Conservation (phyloP, 306 rosid species). For the Rosa multiflora region DNA sequence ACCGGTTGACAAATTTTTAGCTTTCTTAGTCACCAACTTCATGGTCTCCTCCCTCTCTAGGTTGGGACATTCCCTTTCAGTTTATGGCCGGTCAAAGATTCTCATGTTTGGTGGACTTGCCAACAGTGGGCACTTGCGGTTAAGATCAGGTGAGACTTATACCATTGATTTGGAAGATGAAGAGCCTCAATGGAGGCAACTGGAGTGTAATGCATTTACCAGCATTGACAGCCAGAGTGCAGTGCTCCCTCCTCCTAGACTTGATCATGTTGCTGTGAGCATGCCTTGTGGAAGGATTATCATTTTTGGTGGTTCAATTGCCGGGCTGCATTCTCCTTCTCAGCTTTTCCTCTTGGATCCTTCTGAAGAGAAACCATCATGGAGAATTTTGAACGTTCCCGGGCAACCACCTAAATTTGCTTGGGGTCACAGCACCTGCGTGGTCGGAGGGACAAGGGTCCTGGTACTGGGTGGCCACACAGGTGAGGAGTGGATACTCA, state of each 20-base stretch:
- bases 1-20: too few species aligned
- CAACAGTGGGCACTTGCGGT: slow-evolving; percentile 79
- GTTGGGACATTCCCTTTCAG: slow-evolving; percentile 93
- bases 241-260: slow-evolving; percentile 87
- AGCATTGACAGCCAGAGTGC: slow-evolving; percentile 80
- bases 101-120: slow-evolving; percentile 99
- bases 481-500: too few species aligned
- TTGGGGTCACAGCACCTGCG: too few species aligned
- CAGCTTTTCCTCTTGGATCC: too few species aligned
- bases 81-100: slow-evolving; percentile 78
- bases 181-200: slow-evolving; percentile 82
- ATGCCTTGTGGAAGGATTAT: slow-evolving; percentile 99
- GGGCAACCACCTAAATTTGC: too few species aligned
- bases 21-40: slow-evolving; percentile 38
- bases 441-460: too few species aligned
- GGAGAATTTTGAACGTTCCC: too few species aligned
- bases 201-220: slow-evolving; percentile 67
- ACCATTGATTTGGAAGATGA: slow-evolving; percentile 83
- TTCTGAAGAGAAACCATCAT: too few species aligned
- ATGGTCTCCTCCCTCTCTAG: slow-evolving; percentile 85
- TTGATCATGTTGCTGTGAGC: slow-evolving; percentile 95
- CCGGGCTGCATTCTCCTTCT: too few species aligned
- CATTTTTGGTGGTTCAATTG: slow-evolving; percentile 88
- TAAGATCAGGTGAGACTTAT: slow-evolving; percentile 90
- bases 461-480: too few species aligned